Conservation (phyloP, 1,139 yeast species). For the Candida dubliniensis region DNA sequence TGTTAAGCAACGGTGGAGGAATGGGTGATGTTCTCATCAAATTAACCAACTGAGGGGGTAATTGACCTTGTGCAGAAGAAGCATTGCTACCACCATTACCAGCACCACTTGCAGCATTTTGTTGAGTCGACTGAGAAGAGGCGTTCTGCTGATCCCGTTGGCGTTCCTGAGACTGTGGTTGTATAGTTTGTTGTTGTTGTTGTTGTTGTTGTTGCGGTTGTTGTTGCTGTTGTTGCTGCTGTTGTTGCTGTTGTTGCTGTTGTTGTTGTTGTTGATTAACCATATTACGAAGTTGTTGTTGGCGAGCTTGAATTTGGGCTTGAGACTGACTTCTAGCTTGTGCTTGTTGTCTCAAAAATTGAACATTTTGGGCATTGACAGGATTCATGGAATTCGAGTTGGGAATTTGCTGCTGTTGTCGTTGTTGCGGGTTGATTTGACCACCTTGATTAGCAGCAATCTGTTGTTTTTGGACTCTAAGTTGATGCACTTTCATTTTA, state of each 20-base stretch:
- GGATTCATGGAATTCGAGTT: constrained; percentile 7
- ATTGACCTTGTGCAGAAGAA: constrained; percentile 6
- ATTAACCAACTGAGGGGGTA: constrained; percentile 23
- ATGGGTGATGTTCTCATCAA: constrained; percentile 58
- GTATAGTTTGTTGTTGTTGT: constrained; percentile 3
- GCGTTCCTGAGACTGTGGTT: constrained; percentile 13
- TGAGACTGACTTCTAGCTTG: constrained; percentile 49
- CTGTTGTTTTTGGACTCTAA: constrained; percentile 21
- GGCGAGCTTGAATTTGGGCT: constrained; percentile 35
- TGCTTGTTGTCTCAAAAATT: constrained; percentile 50
- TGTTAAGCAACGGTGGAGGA: constrained; percentile 69
- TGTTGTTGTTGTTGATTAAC: constrained; percentile 20
- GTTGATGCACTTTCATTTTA: constrained; percentile 42
- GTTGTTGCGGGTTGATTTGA: constrained; percentile 6
- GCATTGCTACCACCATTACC: constrained; percentile 1
- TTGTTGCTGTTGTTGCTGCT: constrained; percentile 5
- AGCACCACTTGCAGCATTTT: not conserved
- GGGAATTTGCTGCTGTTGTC: constrained; percentile 11
- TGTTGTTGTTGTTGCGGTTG: constrained; percentile 5
- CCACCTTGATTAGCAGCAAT: constrained; percentile 8
- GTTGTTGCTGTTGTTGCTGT: constrained; percentile 48
- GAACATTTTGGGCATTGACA: constrained; percentile 15
- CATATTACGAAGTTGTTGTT: constrained; percentile 18
- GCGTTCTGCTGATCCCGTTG: constrained; percentile 17
- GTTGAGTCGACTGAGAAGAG: constrained; percentile 2